Evolutionary conservation across 768 basidiomycete genomes (phyloP), one percentile per base, ranked within the genome.

Genomic region (Rhizopogon rudus): DNA sequence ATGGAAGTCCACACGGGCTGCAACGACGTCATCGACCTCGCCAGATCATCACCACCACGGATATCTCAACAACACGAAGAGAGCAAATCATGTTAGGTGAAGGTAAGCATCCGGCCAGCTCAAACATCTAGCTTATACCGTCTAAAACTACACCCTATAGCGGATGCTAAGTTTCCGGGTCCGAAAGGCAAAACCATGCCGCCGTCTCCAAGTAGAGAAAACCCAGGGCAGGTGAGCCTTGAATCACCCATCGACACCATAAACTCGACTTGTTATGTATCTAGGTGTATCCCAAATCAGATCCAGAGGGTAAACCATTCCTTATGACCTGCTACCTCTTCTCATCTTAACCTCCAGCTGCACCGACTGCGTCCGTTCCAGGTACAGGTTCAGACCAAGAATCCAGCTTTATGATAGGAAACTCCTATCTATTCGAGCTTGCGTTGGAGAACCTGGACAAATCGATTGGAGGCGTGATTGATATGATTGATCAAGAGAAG

Each of bases 271-370:
- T 28, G 42, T 17, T 44, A 44, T 44, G 41, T 14, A 1, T 37
- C 5, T 45, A 82, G 79, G 79, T 81, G 6, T 81, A 73, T 56
- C 80, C 77, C 0, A 71, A 75, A 57, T 76, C 73, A 1, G 75
- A 79, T 58, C 74, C 76, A 7, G 64, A 70, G 65, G 71, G 76
- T 75, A 58, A 25, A 22, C n/a, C 40, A 58, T 51, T 51, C 39
- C 5, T 28, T 10, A 20, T 41, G 7, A 5, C 13, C 33, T 43
- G 6, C 8, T 3, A 31, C 22, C 10, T 37, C 39, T 43, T 22
- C 22, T 10, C 9, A 31, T 43, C n/a, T 25, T 37, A n/a, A 43
- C 28, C 50, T 6, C 52, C 57, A 64, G 68, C 67, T 46, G 62
- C 65, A 14, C 63, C 65, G 6, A 13, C 44, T 8, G 63, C 57